These are phyloP conservation scores for Mycothermus thermophilus DNA, from an alignment of 495 filamentous ascomycete genomes.

Conservation along the genomic window DNA sequence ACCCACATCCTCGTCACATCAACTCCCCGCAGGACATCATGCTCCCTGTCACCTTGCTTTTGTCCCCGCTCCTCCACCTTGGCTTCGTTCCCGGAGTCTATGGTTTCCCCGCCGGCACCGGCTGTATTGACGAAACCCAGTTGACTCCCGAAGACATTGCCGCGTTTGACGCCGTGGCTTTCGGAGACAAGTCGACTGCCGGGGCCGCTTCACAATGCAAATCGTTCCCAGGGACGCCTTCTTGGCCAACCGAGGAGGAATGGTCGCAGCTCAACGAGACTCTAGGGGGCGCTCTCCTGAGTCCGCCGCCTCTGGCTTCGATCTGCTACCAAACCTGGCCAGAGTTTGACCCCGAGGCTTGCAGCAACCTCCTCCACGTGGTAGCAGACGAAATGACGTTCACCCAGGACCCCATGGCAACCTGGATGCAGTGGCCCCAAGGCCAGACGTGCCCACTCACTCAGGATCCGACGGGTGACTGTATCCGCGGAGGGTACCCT, in stretches of 20 bases:
- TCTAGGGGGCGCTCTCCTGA: slow-evolving; percentile 34
- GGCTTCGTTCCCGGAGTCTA: no score
- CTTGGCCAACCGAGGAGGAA: slow-evolving; percentile 30
- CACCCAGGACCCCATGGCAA: slow-evolving; percentile 26
- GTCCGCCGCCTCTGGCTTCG: slow-evolving; percentile 37
- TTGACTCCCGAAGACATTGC: background rate
- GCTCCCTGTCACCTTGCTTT: no score
- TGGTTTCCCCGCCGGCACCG: no score
- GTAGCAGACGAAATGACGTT: slow-evolving; percentile 16
- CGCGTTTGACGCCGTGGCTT: background rate
- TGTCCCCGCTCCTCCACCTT: no score
- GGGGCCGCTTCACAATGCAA: slow-evolving; percentile 27
- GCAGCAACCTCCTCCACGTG: slow-evolving; percentile 20
- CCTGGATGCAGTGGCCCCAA: slow-evolving; percentile 24
- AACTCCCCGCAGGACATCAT: no score
- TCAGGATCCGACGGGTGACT: slow-evolving; percentile 35
- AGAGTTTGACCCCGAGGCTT: slow-evolving; percentile 28
- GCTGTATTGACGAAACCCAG: no score
- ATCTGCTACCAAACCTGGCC: slow-evolving; percentile 36
- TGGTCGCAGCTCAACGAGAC: slow-evolving; percentile 36
- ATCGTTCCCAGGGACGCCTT: slow-evolving; percentile 34
- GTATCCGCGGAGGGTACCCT: no score
- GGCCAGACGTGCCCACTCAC: slow-evolving; percentile 23
- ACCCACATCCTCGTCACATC: no score
- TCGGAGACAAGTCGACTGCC: background rate